Conservation (phyloP, 192 early-diverging fungal genomes). For the Coemansia sp. region DNA sequence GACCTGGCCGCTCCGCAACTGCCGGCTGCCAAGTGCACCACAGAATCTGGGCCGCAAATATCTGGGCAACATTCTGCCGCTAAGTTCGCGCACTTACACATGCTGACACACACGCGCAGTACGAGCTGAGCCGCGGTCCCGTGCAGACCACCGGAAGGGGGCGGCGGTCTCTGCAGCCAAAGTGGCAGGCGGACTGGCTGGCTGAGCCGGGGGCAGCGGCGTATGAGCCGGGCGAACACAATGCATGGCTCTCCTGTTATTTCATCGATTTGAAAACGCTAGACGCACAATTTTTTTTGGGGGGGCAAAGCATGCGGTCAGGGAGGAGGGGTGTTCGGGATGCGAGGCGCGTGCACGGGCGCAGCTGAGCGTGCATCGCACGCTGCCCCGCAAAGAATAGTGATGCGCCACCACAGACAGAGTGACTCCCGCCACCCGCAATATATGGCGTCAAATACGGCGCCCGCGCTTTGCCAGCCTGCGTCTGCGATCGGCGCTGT, state of each 20-base stretch:
- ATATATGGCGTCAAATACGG: neutral
- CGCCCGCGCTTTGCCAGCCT: conserved; percentile 14
- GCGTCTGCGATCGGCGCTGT: conserved; percentile 37
- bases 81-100: neutral
- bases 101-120: neutral
- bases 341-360: neutral
- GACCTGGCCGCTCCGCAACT: neutral
- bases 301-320: neutral
- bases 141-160: neutral
- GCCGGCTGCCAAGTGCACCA: neutral
- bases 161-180: neutral
- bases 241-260: no score
- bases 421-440: conserved; percentile 1
- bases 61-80: neutral
- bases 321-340: neutral
- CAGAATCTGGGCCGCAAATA: neutral
- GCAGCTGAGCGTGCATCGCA: neutral
- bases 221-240: neutral
- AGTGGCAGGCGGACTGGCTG: no score
- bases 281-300: neutral
- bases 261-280: neutral
- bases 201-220: neutral
- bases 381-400: neutral
- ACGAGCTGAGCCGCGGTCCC: neutral
- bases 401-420: neutral